These are phyloP conservation scores for Acanthamoeba sp. DNA, from an alignment of 208 protist species.

Conservation along the genomic window DNA sequence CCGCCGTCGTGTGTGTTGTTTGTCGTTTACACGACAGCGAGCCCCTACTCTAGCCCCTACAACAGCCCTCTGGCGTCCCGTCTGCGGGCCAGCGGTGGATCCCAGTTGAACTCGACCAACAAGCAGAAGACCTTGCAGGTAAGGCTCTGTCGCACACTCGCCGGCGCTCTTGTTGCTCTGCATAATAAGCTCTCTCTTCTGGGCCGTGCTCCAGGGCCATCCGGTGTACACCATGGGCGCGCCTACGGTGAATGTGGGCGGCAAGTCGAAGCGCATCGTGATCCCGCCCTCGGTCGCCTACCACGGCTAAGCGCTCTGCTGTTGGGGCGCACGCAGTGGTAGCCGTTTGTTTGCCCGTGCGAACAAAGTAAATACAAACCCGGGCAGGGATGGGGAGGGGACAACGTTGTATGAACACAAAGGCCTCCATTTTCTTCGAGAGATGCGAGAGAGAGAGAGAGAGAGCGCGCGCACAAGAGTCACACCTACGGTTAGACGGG, in stretches of 20 bases:
- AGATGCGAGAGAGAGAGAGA: neutral
- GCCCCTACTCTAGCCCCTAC: slow-evolving; percentile 16
- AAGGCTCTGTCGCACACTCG: neutral
- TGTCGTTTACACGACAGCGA: neutral
- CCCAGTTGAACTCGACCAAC: neutral
- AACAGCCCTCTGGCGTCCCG: neutral
- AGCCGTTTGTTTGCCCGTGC: too few relatives aligned
- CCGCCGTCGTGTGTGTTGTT: too few relatives aligned
- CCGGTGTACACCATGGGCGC: slow-evolving; percentile 64
- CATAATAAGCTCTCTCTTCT: neutral
- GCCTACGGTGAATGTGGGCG: slow-evolving; percentile 16
- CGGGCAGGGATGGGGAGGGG: too few relatives aligned
- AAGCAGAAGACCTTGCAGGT: neutral
- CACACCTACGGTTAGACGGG: slow-evolving; percentile 2
- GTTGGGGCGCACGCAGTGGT: too few relatives aligned
- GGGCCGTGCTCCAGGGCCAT: neutral
- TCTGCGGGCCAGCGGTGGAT: neutral
- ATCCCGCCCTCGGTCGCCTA: slow-evolving; percentile 35
- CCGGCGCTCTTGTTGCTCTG: too few relatives aligned
- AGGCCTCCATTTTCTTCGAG: too few relatives aligned
- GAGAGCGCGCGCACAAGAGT: too few relatives aligned
- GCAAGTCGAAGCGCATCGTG: slow-evolving; percentile 51
- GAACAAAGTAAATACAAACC: too few relatives aligned
- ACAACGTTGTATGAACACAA: too few relatives aligned
- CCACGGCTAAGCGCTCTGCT: neutral